Evolutionary conservation across 306 rosid species (phyloP).

Genomic region (Amphicarpaea edgeworthii): DNA sequence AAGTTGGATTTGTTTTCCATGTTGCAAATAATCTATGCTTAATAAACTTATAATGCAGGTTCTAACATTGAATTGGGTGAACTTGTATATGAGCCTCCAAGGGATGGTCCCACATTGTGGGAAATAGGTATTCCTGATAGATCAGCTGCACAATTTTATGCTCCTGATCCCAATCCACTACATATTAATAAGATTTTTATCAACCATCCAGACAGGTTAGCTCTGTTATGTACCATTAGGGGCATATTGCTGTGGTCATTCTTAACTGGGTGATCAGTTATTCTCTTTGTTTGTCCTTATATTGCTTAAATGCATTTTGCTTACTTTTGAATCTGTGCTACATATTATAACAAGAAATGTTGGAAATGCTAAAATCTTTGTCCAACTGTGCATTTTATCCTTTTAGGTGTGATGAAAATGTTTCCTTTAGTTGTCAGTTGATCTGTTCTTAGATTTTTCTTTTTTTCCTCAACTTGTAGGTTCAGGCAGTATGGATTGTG

Average conservation of each 20-base stretch:
- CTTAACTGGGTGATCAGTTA: slow-evolving; percentile 4
- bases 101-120: slow-evolving; percentile 91
- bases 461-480: slow-evolving; percentile 53
- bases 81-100: slow-evolving; percentile 72
- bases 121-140: slow-evolving; percentile 93
- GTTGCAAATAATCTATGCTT: slow-evolving; percentile 24
- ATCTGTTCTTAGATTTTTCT: slow-evolving; percentile 35
- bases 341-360: neutral
- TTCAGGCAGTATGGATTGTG: slow-evolving; percentile 91
- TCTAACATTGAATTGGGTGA: slow-evolving; percentile 63
- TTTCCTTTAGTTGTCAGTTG: slow-evolving; percentile 36
- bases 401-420: slow-evolving; percentile 20
- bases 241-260: neutral
- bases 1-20: slow-evolving; percentile 37
- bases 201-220: slow-evolving; percentile 84
- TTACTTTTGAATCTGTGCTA: slow-evolving; percentile 34
- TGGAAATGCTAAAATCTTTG: slow-evolving; percentile 15
- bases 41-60: slow-evolving; percentile 54
- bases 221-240: neutral
- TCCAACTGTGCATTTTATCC: slow-evolving; percentile 33
- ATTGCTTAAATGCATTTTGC: neutral
- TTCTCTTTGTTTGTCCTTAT: slow-evolving; percentile 6
- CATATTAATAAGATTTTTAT: slow-evolving; percentile 68
- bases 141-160: slow-evolving; percentile 76
- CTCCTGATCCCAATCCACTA: slow-evolving; percentile 80